Conservation (phyloP, 441 rosid genomes). For the Syzygium syzygioides region DNA sequence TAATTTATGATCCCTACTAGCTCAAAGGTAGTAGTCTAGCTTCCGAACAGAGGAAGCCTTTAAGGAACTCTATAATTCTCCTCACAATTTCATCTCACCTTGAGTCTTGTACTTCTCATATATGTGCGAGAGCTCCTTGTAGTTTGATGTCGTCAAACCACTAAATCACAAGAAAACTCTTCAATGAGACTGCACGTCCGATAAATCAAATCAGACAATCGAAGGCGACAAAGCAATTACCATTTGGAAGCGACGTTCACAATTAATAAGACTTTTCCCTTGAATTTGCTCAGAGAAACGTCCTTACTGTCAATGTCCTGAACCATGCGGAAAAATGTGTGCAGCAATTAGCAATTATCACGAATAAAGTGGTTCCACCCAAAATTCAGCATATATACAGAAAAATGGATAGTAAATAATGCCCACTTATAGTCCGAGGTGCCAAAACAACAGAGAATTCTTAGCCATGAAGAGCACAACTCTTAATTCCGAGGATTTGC, state of each 20-base stretch:
- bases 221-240: conserved; percentile 18
- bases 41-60: neutral
- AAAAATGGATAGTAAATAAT: neutral
- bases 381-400: neutral
- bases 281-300: conserved; percentile 67
- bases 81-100: conserved; percentile 26
- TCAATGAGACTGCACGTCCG: conserved; percentile 12
- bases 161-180: conserved; percentile 23
- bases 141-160: conserved; percentile 62
- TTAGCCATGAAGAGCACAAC: neutral
- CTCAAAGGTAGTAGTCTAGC: neutral
- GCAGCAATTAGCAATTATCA: neutral
- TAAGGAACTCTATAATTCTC: neutral
- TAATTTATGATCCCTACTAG: neutral
- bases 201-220: neutral
- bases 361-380: neutral
- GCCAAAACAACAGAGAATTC: neutral
- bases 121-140: conserved; percentile 64
- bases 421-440: neutral
- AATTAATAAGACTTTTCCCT: conserved; percentile 74
- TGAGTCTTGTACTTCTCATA: conserved; percentile 62
- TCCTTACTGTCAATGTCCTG: conserved; percentile 89
- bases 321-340: neutral
- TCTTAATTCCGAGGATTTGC: neutral
- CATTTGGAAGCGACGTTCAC: conserved; percentile 96